Conservation (phyloP, 176 grass and related monocot genomes). For the Juncus effusus region DNA sequence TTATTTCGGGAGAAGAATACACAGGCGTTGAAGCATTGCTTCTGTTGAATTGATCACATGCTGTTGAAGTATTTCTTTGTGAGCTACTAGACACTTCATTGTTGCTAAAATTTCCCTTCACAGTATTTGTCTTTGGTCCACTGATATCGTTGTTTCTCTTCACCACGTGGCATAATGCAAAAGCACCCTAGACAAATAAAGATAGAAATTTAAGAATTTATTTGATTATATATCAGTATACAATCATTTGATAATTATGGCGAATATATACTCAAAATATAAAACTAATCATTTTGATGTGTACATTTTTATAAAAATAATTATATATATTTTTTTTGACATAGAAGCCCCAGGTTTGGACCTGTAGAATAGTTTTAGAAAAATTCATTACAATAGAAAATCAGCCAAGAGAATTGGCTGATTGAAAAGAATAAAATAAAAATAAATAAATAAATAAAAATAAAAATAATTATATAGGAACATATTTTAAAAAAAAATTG, state of each 20-base stretch:
- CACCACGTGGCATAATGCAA: constrained; percentile 76
- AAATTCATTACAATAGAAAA: too few relatives aligned
- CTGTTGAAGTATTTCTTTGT: constrained; percentile 33
- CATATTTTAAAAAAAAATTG: too few relatives aligned
- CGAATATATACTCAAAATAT: too few relatives aligned
- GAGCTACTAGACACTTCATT: constrained; percentile 20
- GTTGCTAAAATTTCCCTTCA: constrained; percentile 7
- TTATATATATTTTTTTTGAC: background rate
- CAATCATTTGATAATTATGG: background rate
- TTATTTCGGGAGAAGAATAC: constrained; percentile 21
- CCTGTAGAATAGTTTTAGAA: too few relatives aligned
- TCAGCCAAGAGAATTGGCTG: too few relatives aligned
- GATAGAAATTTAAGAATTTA: background rate
- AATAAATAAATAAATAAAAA: background rate
- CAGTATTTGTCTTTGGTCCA: constrained; percentile 22
- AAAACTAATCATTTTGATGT: too few relatives aligned
- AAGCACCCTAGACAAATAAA: constrained; percentile 45
- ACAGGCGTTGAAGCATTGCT: constrained; percentile 29
- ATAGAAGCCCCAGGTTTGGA: too few relatives aligned
- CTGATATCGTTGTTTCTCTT: constrained; percentile 53
- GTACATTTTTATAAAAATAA: too few relatives aligned
- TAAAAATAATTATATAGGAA: too few relatives aligned
- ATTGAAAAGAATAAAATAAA: background rate
- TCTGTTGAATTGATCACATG: constrained; percentile 43
- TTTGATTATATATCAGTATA: background rate